Base-by-base conservation (phyloP, 2,329 filamentous ascomycete genomes). In the Aaosphaeria arxii region DNA sequence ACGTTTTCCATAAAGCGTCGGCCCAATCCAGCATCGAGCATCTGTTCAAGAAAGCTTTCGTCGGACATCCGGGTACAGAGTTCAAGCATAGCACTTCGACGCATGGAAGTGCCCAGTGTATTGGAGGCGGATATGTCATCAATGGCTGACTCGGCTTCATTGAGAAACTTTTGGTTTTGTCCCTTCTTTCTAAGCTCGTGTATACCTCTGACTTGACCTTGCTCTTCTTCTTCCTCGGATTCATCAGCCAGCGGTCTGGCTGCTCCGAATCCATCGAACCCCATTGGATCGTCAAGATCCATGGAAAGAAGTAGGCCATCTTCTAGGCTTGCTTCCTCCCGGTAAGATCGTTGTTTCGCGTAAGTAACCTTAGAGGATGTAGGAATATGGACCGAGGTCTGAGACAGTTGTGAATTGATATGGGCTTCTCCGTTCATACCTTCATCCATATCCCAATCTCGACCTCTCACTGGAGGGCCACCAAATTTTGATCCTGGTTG, bases 11-110 rank as follows among this genome's bases (percentile, higher is more conserved):
- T 80, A 11, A 96, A 75, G 30, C 80, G 81, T 46, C 84, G 79
- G 52, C 89, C 87, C 47, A 87, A 82, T 5, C 84, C 83, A 55
- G 89, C 85, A 52, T 91, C 85, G 17, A 87, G 78, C 58, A 96
- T 91, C 52, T 88, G 85, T 13, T 77, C 76, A 30, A 82, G 74
- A 57, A 88, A 91, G 1, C 75, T 75, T 58, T 84, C 84, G 43
- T 85, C 76, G 3, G 71, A 56, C 48, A 84, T 68, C 54, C 80
- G 82, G 29, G 64, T 67, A 44, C 77, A 76, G n/a, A 85, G 66
- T 45, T 84, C 80, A 36, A 82, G 66, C 50, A 84, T 71, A 3
- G 77, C 77, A 57, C 72, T 80, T 40, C 81, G 75, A 50, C 76
- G 73, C 32, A 74, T 71, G 4, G 77, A 77, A 11, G 67, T 61